Evolutionary conservation across 2,329 filamentous ascomycete genomes (phyloP), one percentile per base, ranked within the genome.

Genomic region (Aspergillus quadricinctus): DNA sequence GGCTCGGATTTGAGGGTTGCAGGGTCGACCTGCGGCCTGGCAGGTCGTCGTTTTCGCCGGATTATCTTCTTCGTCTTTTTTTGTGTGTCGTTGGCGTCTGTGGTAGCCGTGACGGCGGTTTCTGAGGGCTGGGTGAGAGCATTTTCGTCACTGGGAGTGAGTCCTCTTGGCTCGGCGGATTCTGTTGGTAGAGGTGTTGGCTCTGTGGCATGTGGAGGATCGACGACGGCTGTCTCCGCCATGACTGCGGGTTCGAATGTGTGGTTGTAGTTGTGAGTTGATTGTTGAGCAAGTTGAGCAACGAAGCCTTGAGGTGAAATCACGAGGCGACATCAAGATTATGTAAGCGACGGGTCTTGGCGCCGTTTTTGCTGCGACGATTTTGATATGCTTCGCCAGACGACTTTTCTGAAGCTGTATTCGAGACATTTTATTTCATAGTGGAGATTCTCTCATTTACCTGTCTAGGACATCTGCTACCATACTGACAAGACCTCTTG

Each of bases 1-100:
- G 90, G 88, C 66, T 96, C 91, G 35, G 88, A 88, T 66, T 88
- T 90, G 76, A 96, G 83, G 46, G 87, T 87, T 43, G 88, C 86
- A 1, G 92, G 86, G 69, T 99, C 94, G 67, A 97, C 88, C 77
- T 99, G 94, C 0, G 89, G 88, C 57, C 93, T 86, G 49, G 94
- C 94, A 31, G 94, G 94, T 41, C 92, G 84, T 69, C 89, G 88
- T 80, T 96, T 97, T 72, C 90, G 92, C 61, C 92, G 87, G 64
- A 96, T 88, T 64, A 97, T 90, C 79, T 93, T 95, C 76, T 95
- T 97, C 57, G 90, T 85, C 77, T 92, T 90, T 66, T 86, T 77
- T 72, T 63, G 71, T 49, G 59, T 65, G 58, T 56, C 57, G 49
- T 65, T 56, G 10, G 61, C 59, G 14, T 57, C 61, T 9, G 41